Conservation (phyloP, 2,329 filamentous ascomycete species). For the Didymella exigua region DNA sequence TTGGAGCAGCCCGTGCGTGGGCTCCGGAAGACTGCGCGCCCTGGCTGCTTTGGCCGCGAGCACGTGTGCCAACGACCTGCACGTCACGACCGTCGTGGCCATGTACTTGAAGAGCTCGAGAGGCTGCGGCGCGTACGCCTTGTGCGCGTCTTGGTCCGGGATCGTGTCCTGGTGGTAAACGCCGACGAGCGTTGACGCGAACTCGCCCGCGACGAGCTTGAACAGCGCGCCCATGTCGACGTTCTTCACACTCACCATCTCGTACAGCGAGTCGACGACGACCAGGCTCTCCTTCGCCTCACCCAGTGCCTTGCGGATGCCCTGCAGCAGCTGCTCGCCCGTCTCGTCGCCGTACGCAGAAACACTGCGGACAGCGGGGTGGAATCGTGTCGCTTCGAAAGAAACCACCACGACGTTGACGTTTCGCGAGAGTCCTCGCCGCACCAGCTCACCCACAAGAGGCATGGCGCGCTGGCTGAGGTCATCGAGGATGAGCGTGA, state of each 20-base stretch:
- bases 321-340: constrained; percentile 52
- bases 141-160: constrained; percentile 48
- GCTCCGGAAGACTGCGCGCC: constrained; percentile 75
- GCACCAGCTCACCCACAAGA: constrained; percentile 74
- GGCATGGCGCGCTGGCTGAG: constrained; percentile 79
- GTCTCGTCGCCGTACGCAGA: constrained; percentile 68
- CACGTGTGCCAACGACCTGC: constrained; percentile 75
- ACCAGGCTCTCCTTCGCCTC: constrained; percentile 59
- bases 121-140: constrained; percentile 57
- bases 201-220: constrained; percentile 73
- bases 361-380: constrained; percentile 71
- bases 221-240: constrained; percentile 63
- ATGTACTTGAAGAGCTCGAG: constrained; percentile 79
- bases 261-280: constrained; percentile 79
- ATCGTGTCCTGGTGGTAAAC: constrained; percentile 81
- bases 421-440: constrained; percentile 62
- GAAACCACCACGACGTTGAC: constrained; percentile 76
- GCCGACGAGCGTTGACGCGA: constrained; percentile 71
- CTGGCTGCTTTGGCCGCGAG: constrained; percentile 75
- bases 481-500: constrained; percentile 84
- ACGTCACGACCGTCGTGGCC: constrained; percentile 81
- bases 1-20: constrained; percentile 78
- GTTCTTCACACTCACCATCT: constrained; percentile 53
- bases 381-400: constrained; percentile 72
- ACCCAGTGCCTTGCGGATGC: constrained; percentile 28